Conservation (phyloP, 257 asterid genomes). For the Fraxinus cuspidata region DNA sequence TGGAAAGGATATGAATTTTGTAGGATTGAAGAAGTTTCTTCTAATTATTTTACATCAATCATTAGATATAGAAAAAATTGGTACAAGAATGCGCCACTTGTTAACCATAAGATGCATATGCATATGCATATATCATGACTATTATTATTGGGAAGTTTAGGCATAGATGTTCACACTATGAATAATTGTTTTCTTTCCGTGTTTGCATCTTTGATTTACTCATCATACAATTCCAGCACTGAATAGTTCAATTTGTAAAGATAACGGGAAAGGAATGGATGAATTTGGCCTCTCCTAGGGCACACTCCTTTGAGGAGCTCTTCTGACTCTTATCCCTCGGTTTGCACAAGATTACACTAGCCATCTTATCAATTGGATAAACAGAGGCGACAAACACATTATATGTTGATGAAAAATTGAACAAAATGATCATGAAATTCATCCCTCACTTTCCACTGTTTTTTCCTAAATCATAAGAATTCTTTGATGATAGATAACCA, state of each 20-base stretch:
- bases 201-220: not conserved
- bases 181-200: not conserved
- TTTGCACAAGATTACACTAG: not conserved
- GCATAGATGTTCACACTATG: not conserved
- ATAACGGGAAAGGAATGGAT: not conserved
- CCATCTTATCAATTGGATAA: not conserved
- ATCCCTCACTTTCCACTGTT: not conserved
- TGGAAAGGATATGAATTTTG: too few relatives aligned
- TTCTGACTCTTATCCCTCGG: not conserved
- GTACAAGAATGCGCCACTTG: not conserved
- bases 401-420: not conserved
- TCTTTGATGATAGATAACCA: not conserved
- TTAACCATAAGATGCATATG: not conserved
- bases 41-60: not conserved
- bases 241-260: not conserved
- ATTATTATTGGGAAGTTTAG: not conserved
- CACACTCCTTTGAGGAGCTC: not conserved
- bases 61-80: not conserved
- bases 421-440: not conserved
- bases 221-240: not conserved
- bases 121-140: too few relatives aligned
- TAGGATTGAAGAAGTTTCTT: not conserved
- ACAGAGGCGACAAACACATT: not conserved
- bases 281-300: not conserved
- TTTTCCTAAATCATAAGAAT: not conserved